phyloP scores from a whole-genome alignment of 2,329 filamentous ascomycete genomes.

The Aspergillus awamori region DNA sequence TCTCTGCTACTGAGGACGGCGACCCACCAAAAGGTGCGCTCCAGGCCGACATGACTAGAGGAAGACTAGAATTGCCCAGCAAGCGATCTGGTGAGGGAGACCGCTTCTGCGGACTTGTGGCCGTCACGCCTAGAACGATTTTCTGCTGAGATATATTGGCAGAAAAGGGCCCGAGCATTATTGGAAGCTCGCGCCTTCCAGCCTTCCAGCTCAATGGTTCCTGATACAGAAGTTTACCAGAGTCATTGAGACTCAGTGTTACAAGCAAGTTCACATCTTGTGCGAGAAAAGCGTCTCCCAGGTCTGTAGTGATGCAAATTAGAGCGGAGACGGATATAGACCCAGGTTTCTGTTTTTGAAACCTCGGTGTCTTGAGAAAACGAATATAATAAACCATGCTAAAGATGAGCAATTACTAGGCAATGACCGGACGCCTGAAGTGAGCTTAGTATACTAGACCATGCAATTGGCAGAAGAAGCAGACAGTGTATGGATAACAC shows the following conservation, averaged over 20 bases:
- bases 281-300: slow-evolving; percentile 67
- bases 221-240: slow-evolving; percentile 27
- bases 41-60: slow-evolving; percentile 61
- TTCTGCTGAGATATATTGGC: slow-evolving; percentile 27
- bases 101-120: slow-evolving; percentile 15
- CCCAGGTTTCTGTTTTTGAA: slow-evolving; percentile 47
- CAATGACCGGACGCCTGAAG: background rate
- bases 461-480: too few relatives aligned
- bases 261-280: slow-evolving; percentile 39
- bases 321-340: slow-evolving; percentile 52
- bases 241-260: slow-evolving; percentile 24
- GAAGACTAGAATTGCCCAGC: slow-evolving; percentile 30
- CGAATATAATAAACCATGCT: slow-evolving; percentile 65
- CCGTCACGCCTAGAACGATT: slow-evolving; percentile 32
- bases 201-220: slow-evolving; percentile 35
- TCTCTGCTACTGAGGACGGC: slow-evolving; percentile 49
- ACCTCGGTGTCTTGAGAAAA: slow-evolving; percentile 65
- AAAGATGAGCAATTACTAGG: background rate
- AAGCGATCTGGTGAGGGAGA: slow-evolving; percentile 22
- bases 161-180: slow-evolving; percentile 37
- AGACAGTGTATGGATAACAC: background rate
- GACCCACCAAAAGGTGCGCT: slow-evolving; percentile 50
- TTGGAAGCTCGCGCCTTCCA: slow-evolving; percentile 37
- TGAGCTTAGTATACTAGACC: background rate
- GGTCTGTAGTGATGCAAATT: slow-evolving; percentile 68